Conservation (phyloP, 139 green algal species). For the Volvox africanus region DNA sequence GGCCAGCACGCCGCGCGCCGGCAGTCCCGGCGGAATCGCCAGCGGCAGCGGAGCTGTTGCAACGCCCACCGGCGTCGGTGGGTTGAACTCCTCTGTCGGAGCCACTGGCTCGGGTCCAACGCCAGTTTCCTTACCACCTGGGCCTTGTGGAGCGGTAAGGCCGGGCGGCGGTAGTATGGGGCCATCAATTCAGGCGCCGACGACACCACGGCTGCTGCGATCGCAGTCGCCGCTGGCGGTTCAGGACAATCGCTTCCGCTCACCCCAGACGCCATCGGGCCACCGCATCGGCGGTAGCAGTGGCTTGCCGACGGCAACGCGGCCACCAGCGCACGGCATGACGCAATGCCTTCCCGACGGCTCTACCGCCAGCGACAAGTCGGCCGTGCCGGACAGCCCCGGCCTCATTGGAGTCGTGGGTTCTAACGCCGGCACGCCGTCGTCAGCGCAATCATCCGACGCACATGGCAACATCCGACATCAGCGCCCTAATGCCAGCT, state of each 20-base stretch:
- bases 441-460: background rate
- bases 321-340: background rate
- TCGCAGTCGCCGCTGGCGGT: conserved; percentile 18
- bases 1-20: background rate
- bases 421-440: background rate
- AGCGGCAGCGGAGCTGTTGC: background rate
- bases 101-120: background rate
- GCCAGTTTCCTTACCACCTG: background rate
- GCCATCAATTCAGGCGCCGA: background rate
- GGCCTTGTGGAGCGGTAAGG: background rate
- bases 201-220: conserved; percentile 3
- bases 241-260: background rate
- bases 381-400: too few relatives aligned
- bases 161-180: background rate
- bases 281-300: background rate
- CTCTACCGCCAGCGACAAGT: background rate
- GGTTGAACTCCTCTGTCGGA: background rate
- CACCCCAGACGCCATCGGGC: background rate
- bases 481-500: background rate
- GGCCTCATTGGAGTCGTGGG: too few relatives aligned
- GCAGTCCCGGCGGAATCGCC: background rate
- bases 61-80: background rate
- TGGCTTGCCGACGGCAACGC: background rate
- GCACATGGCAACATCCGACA: background rate
- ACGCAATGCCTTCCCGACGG: background rate